These are phyloP conservation scores for Tremellales sp. DNA, from an alignment of 1,284 basidiomycete genomes.

Conservation along the genomic window DNA sequence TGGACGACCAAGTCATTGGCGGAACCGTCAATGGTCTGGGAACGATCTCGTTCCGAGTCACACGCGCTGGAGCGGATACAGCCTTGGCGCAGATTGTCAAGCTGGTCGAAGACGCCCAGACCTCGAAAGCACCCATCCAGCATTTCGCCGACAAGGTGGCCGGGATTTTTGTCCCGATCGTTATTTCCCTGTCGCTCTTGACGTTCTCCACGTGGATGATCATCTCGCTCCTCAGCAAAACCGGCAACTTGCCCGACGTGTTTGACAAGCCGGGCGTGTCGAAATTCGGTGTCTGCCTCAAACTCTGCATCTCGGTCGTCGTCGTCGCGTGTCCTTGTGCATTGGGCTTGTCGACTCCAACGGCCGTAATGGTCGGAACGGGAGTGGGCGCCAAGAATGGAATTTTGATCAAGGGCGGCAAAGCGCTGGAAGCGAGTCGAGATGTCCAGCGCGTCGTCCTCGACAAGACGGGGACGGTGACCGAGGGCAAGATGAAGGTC, in stretches of 20 bases:
- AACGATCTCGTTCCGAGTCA: slow-evolving; percentile 92
- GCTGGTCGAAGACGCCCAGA: slow-evolving; percentile 97
- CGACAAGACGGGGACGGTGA: slow-evolving; percentile 98
- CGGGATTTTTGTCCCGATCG: slow-evolving; percentile 90
- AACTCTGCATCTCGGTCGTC: slow-evolving; percentile 96
- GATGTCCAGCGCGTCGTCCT: slow-evolving; percentile 76
- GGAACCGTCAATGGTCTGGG: slow-evolving; percentile 96
- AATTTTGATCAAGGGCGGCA: slow-evolving; percentile 95
- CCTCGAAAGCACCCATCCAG: slow-evolving; percentile 96
- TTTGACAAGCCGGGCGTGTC: slow-evolving; percentile 79
- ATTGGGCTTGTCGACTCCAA: slow-evolving; percentile 91
- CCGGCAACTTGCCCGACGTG: slow-evolving; percentile 65
- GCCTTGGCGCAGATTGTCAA: slow-evolving; percentile 93
- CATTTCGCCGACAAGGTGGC: slow-evolving; percentile 93
- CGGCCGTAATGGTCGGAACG: slow-evolving; percentile 99
- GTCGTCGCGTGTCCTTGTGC: slow-evolving; percentile 99
- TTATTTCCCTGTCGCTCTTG: slow-evolving; percentile 73
- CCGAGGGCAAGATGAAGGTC: slow-evolving; percentile 76
- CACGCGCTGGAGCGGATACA: slow-evolving; percentile 92
- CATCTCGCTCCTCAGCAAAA: slow-evolving; percentile 62
- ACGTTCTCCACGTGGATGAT: slow-evolving; percentile 86
- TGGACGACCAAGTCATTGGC: slow-evolving; percentile 82
- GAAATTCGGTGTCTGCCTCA: slow-evolving; percentile 87
- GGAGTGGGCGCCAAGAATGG: slow-evolving; percentile 96
- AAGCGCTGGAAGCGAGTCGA: slow-evolving; percentile 86